Evolutionary conservation across 1,139 yeast genomes (phyloP).

Genomic region (Geotrichum fermentans): DNA sequence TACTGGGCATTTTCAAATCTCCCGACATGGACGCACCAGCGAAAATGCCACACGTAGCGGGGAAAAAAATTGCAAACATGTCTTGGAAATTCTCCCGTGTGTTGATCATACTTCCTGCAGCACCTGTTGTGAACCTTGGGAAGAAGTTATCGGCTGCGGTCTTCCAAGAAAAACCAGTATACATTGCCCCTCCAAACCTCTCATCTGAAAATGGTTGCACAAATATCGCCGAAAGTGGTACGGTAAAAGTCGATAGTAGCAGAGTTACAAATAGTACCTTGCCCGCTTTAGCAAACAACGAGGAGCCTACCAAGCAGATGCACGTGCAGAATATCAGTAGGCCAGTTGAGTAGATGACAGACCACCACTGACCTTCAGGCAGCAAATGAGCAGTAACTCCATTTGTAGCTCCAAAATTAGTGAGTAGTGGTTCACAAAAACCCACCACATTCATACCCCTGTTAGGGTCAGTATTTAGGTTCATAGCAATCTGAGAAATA

Average conservation of each 20-base stretch:
- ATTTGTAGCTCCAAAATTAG: constrained; percentile 52
- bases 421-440: constrained; percentile 65
- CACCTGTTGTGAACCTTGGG: constrained; percentile 81
- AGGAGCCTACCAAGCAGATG: constrained; percentile 78
- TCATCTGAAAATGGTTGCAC: constrained; percentile 56
- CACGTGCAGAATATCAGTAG: constrained; percentile 68
- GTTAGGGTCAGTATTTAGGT: not conserved
- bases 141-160: constrained; percentile 61
- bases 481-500: not conserved
- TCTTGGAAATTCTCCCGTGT: constrained; percentile 71
- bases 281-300: constrained; percentile 79
- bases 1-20: constrained; percentile 79
- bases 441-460: constrained; percentile 72
- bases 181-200: constrained; percentile 43
- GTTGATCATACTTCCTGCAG: constrained; percentile 77
- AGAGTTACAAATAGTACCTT: constrained; percentile 65
- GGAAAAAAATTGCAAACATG: constrained; percentile 90
- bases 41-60: constrained; percentile 95
- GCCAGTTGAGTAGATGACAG: constrained; percentile 57
- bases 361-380: constrained; percentile 56
- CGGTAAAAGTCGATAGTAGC: constrained; percentile 67
- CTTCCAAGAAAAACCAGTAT: constrained; percentile 68
- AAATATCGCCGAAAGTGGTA: constrained; percentile 71
- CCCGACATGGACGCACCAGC: constrained; percentile 99
- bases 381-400: constrained; percentile 55